Evolutionary conservation across 2,329 filamentous ascomycete genomes (phyloP), one percentile per base, ranked within the genome.

Genomic region (Pseudocercospora eumusae): DNA sequence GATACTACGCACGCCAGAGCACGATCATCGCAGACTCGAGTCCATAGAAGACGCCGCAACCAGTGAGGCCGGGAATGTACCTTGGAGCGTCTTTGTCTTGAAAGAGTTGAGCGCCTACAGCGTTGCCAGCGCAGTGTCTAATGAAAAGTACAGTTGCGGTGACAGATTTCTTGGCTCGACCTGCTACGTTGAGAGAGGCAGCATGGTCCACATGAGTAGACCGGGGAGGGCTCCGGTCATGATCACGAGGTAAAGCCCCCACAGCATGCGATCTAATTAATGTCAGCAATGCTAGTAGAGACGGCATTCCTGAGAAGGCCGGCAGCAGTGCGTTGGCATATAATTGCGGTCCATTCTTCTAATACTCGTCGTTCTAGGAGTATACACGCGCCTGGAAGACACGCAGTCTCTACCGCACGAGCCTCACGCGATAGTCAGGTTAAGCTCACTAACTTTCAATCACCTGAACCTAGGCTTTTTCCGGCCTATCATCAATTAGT

Each of bases 111-210:
- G 75, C 76, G 2, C 78, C 78, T 0, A 74, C 72, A 72, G 79
- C 79, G 63, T 80, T 80, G 2, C 78, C 79, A 2, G 77, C 75
- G 49, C 78, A 80, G 64, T 80, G 81, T 25, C 67, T 77, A 10
- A 79, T 73, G 56, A 81, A 79, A 1, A 78, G 76, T 44, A 78
- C 74, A 3, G 77, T 77, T 4, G 75, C 77, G 4, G 75, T 78
- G 31, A 80, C 66, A 2, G 78, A 79, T 10, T 78, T 75, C 66
- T 80, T 80, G 0, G 79, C 80, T 8, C 77, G 72, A 10, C 79
- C 79, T 5, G 77, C 77, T 4, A 78, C 72, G 65, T 81, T 80
- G 36, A 77, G 79, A 0, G 78, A 76, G 9, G n/a, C n/a, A 62
- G 47, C 55, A 62, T 53, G 2, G 54, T 62, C 60, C 54, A 62